Evolutionary conservation across 176 grass and related monocot species (phyloP), one percentile per base, ranked within the genome.

Genomic region (Phoenix roebelenii): DNA sequence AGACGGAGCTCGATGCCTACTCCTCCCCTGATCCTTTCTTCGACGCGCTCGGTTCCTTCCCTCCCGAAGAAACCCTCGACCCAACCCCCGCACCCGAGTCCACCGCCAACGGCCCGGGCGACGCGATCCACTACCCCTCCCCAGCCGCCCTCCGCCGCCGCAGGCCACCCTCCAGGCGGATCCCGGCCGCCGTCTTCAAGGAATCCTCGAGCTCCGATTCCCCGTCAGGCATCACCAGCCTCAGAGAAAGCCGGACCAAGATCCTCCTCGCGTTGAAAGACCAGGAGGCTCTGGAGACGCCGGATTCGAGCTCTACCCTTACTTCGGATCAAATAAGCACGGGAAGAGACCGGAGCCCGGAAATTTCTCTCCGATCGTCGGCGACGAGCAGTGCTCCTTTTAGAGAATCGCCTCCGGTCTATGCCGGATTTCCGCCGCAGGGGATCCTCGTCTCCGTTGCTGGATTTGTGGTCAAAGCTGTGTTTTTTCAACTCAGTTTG

Each of bases 401-500:
- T 7, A 12, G 35, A 44, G 35, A 44, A 44, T 12, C 35, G 35
- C 35, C 9, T 9, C 35, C 35, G 9, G 9, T 44, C 35, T 23
- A 29, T 22, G 24, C 1, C 1, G 16, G 50, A 28, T 18, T 24
- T 24, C 66, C 60, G 16, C 1, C 29, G 39, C 54, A 56, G 30
- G 60, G 55, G 66, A 28, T 80, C 23, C 65, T 88, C 61, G 87
- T 85, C 52, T 60, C 55, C 28, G 32, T 83, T 6, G 73, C 65
- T 15, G 25, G 74, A 53, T 68, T 91, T 59, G 72, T 85, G 51
- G 65, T 97, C 54, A 92, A 70, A 18, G 87, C 78, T 1, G 77
- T 97, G 23, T 58, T 71, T 4, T 92, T 88, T 67, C 87, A 91
- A 55, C 68, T 92, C 44, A 58, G 66, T 69, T 53, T 89, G 20